These are phyloP conservation scores for Tillandsia fasciculata DNA, from an alignment of 176 grass and related monocot species.

Conservation along the genomic window DNA sequence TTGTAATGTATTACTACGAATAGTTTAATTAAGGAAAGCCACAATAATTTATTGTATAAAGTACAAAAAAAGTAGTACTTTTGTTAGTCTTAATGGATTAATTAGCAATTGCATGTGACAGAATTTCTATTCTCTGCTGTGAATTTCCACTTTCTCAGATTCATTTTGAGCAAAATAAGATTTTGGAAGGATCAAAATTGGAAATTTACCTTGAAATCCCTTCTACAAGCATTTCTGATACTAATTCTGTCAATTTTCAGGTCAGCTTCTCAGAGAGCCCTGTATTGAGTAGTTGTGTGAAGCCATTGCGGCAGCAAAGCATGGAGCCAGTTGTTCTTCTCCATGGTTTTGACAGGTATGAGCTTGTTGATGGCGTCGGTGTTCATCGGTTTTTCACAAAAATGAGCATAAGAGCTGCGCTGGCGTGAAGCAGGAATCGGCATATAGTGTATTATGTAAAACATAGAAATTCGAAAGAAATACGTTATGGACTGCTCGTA, in stretches of 20 bases:
- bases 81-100: too few species aligned
- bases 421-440: background rate
- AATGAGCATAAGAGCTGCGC: background rate
- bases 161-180: too few species aligned
- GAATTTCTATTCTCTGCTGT: background rate
- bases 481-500: background rate
- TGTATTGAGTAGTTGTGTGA: slow-evolving; percentile 88
- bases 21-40: too few species aligned
- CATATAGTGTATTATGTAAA: background rate
- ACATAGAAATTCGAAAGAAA: background rate
- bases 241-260: slow-evolving; percentile 20
- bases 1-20: too few species aligned
- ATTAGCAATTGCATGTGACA: background rate
- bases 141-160: background rate
- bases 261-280: slow-evolving; percentile 38
- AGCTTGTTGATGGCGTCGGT: background rate
- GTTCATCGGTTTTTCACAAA: background rate
- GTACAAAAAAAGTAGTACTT: too few species aligned
- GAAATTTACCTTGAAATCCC: background rate
- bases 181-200: background rate
- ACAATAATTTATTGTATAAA: too few species aligned
- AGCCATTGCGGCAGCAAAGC: slow-evolving; percentile 40
- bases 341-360: slow-evolving; percentile 90
- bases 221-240: background rate
- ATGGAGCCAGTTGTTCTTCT: slow-evolving; percentile 68